Evolutionary conservation across 441 rosid genomes (phyloP), one percentile per base, ranked within the genome.

Genomic region (Bruguiera hainesii): DNA sequence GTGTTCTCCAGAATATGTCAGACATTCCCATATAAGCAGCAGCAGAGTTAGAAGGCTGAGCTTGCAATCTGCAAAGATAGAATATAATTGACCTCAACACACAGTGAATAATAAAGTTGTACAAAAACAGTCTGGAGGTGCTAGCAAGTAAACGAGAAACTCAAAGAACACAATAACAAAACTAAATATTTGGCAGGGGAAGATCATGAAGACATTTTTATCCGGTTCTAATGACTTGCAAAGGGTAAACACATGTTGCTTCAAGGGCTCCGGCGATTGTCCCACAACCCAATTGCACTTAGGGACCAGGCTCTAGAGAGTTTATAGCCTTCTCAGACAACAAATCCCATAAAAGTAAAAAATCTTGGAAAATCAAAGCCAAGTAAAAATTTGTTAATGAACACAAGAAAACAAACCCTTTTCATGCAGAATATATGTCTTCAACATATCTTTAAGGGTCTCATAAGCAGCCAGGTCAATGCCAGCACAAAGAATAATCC

Each of bases 191-290:
- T 18, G 29, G 15, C 6, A 9, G 31, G 6, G 33, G 13, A 25
- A 23, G 18, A 37, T 37, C 46, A 37, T 37, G 46, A 37, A 37
- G 46, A 37, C 15, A 37, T 37, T 9, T 10, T 7, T 86, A 96
- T 97, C 98, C 89, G 63, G 99, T 96, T 82, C 97, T 83, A 55
- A 96, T 78, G 64, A 96, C 99, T 78, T 90, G 99, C 82, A 96
- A 83, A 26, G 99, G 99, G 73, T 96, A 96, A 70, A 89, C 97
- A 68, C 96, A 89, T 6, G 94, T 84, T 65, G 99, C 99, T 69
- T 97, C 99, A 30, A 90, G 86, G 67, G 91, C 90, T 78, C 93
- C 98, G 1, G 99, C 92, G 42, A 90, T 68, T 77, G 85, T 93
- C 74, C 98, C 99, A 73, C 98, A 92, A 49, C 96, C 83, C 69